These are phyloP conservation scores for Uronychia setigera DNA, from an alignment of 73 alveolate genomes.

Conservation along the genomic window DNA sequence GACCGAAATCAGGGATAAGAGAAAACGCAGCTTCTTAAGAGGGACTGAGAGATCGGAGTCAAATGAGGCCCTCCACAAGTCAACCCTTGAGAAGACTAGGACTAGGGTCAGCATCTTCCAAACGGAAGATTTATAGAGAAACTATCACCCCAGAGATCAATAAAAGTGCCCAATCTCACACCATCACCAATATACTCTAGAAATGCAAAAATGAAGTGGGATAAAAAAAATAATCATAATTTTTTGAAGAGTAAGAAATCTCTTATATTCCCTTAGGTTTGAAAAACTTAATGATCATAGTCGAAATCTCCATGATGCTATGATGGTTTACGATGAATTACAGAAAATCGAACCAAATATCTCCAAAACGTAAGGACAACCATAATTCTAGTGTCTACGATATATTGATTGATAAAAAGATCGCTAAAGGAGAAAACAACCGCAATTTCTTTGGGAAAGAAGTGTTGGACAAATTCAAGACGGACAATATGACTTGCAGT, in stretches of 20 bases:
- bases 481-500: not conserved
- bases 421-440: not conserved
- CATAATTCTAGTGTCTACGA: not conserved
- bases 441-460: slow-evolving; percentile 1
- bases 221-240: not conserved
- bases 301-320: not conserved
- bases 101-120: too few relatives aligned
- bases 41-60: too few relatives aligned
- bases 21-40: too few relatives aligned
- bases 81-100: too few relatives aligned
- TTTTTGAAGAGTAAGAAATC: not conserved
- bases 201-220: not conserved
- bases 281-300: not conserved
- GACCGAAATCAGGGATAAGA: too few relatives aligned
- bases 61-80: too few relatives aligned
- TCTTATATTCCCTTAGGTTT: not conserved
- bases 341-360: not conserved
- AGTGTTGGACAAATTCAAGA: not conserved
- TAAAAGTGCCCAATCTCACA: not conserved
- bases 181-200: not conserved
- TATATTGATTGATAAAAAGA: not conserved
- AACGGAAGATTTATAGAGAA: too few relatives aligned
- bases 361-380: not conserved
- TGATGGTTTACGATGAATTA: not conserved
- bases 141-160: too few relatives aligned